Evolutionary conservation across 192 early-diverging fungal genomes (phyloP).

Genomic region (Lobosporangium transversale): DNA sequence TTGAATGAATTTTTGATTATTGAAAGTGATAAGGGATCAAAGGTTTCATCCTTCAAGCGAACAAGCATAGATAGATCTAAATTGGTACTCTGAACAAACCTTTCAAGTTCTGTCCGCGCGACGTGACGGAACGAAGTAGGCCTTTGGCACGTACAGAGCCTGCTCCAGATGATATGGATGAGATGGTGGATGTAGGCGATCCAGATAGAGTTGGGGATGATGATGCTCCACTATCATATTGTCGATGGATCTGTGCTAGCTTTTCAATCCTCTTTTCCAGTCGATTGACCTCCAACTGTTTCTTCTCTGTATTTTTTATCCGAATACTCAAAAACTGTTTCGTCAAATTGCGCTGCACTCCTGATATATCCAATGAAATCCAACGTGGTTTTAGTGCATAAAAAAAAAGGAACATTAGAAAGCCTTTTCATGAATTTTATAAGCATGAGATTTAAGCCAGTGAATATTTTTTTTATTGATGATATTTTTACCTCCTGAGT

Average conservation of each 20-base stretch:
- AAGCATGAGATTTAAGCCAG: too few species aligned
- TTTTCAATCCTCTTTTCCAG: constrained; percentile 81
- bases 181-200: constrained; percentile 29
- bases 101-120: constrained; percentile 46
- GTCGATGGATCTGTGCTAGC: constrained; percentile 52
- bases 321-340: constrained; percentile 61
- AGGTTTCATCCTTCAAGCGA: too few species aligned
- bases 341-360: constrained; percentile 61
- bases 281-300: constrained; percentile 76
- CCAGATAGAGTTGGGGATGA: constrained; percentile 2
- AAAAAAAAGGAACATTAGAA: too few species aligned
- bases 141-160: constrained; percentile 38
- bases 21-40: background rate
- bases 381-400: too few species aligned
- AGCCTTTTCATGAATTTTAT: too few species aligned
- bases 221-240: constrained; percentile 8
- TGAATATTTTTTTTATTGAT: too few species aligned
- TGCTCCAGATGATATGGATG: constrained; percentile 25
- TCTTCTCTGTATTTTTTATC: constrained; percentile 61
- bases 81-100: constrained; percentile 22
- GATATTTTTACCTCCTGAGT: constrained; percentile 57
- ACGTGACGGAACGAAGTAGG: constrained; percentile 47
- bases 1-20: background rate
- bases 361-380: too few species aligned
- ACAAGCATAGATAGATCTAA: too few species aligned